phyloP scores from a whole-genome alignment of 2,329 filamentous ascomycete genomes.

The Paraphaeosphaeria minitans region DNA sequence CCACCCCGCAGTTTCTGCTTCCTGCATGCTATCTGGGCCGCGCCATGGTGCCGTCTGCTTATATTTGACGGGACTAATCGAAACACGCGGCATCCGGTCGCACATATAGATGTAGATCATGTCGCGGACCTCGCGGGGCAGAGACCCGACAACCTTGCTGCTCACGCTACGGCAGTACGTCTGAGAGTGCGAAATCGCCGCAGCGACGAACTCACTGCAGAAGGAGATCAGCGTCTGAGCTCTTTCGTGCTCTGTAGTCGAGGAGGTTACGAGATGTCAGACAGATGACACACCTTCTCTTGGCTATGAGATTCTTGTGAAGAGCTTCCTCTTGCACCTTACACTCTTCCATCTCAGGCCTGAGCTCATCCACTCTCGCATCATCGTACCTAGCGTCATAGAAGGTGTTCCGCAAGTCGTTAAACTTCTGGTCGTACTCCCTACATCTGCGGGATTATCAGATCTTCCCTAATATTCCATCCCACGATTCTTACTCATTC shows the following conservation, averaged over 20 bases:
- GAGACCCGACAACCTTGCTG: background rate
- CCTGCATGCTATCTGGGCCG: background rate
- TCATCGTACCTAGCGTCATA: too few relatives aligned
- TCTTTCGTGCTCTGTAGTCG: too few relatives aligned
- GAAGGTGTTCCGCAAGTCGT: too few relatives aligned
- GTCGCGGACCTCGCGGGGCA: constrained; percentile 4
- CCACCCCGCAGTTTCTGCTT: background rate
- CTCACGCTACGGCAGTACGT: background rate
- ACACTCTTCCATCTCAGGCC: too few relatives aligned
- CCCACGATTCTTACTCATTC: too few relatives aligned
- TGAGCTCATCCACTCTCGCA: too few relatives aligned
- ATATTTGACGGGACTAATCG: background rate
- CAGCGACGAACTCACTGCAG: background rate
- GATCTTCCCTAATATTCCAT: too few relatives aligned
- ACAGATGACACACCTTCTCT: background rate
- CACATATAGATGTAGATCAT: constrained; percentile 3
- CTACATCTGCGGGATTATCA: too few relatives aligned
- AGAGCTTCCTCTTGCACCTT: too few relatives aligned
- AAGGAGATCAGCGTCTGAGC: background rate
- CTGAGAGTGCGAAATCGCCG: background rate
- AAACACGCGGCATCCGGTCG: background rate
- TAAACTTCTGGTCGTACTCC: too few relatives aligned
- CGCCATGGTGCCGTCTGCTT: background rate
- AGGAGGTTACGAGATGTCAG: too few relatives aligned
- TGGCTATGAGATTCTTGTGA: too few relatives aligned